Conservation (phyloP, 2,329 filamentous ascomycete genomes). For the Diaporthe longicolla region DNA sequence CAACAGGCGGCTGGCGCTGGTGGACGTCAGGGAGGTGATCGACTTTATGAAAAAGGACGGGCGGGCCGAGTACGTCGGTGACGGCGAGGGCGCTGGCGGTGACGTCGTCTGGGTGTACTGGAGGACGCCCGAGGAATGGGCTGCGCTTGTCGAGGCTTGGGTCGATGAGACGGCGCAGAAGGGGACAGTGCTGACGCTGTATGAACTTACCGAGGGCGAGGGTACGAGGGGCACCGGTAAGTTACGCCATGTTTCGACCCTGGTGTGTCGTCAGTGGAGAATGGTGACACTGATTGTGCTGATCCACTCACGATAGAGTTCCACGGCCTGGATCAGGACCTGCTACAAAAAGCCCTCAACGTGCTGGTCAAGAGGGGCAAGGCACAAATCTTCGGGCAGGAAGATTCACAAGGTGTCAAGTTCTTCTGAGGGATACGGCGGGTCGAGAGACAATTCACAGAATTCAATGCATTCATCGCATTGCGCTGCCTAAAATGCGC, state of each 20-base stretch:
- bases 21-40: constrained; percentile 71
- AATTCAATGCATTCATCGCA: not conserved
- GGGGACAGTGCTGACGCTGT: constrained; percentile 89
- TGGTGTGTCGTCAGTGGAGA: not conserved
- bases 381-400: constrained; percentile 92
- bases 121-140: constrained; percentile 93
- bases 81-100: constrained; percentile 50
- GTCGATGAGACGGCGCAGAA: constrained; percentile 91
- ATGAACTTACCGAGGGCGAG: constrained; percentile 92
- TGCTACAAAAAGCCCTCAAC: constrained; percentile 83
- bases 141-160: constrained; percentile 81
- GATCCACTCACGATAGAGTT: constrained; percentile 72
- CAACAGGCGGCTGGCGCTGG: constrained; percentile 62
- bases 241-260: constrained; percentile 46
- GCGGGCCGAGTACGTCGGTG: constrained; percentile 75
- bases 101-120: constrained; percentile 84
- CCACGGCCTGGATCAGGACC: constrained; percentile 86
- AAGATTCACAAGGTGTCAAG: constrained; percentile 92
- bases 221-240: constrained; percentile 77
- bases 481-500: not conserved
- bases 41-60: constrained; percentile 72
- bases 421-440: constrained; percentile 79
- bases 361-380: constrained; percentile 90
- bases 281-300: not conserved
- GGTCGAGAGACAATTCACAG: not conserved